Percentiles rank a stretch among this genome's conserved stretches.
Conservation (phyloP, 2,329 filamentous ascomycete genomes). For the Huntiella omanensis region DNA sequence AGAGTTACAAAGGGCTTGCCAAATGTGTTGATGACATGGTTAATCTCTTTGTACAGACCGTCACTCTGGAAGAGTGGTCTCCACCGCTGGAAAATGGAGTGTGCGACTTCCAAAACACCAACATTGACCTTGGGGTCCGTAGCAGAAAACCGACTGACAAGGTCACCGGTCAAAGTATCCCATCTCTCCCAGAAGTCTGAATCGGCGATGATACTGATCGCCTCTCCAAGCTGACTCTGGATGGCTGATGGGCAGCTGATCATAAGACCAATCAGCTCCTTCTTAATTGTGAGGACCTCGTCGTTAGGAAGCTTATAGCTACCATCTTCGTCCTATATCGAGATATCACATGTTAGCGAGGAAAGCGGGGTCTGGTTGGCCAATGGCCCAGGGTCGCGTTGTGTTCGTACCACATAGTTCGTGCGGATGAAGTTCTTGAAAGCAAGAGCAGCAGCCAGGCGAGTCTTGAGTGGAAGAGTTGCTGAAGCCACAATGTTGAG, state of each 20-base stretch:
- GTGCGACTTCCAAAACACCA: constrained; percentile 88
- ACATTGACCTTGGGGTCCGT: constrained; percentile 74
- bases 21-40: constrained; percentile 80
- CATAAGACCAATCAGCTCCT: constrained; percentile 91
- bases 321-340: constrained; percentile 61
- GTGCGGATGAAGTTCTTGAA: constrained; percentile 98
- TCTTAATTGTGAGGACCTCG: constrained; percentile 83
- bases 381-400: constrained; percentile 11
- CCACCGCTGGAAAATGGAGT: constrained; percentile 96
- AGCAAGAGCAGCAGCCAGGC: constrained; percentile 73
- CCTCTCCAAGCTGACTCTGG: constrained; percentile 86
- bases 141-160: constrained; percentile 69
- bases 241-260: constrained; percentile 73
- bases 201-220: constrained; percentile 92
- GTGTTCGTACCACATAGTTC: constrained; percentile 56
- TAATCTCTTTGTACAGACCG: constrained; percentile 84
- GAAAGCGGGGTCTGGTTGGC: constrained; percentile 1
- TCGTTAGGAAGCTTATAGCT: constrained; percentile 69
- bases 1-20: constrained; percentile 66
- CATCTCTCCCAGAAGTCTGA: constrained; percentile 93
- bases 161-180: constrained; percentile 79
- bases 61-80: constrained; percentile 84
- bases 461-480: constrained; percentile 53
- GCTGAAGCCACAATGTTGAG: constrained; percentile 77
- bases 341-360: not conserved